A percentile compares a stretch with the other conserved stretches of the same genome.
These are phyloP conservation scores for Marasmius tenuissimus DNA, from an alignment of 1,284 basidiomycete genomes.

Conservation along the genomic window DNA sequence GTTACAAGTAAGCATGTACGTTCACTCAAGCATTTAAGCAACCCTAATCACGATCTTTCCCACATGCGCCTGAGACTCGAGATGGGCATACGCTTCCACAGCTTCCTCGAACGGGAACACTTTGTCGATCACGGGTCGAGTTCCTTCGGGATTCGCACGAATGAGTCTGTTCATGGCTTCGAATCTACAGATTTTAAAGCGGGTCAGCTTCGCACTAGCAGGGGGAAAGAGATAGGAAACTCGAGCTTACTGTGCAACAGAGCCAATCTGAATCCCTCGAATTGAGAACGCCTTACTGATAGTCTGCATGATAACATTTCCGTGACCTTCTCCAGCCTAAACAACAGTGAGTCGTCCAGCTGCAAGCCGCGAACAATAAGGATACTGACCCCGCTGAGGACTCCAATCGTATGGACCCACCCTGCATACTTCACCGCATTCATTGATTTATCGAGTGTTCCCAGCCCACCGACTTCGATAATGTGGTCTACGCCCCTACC, in stretches of 20 bases:
- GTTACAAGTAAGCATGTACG: too few relatives aligned
- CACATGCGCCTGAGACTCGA: conserved; percentile 36
- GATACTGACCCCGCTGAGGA: conserved; percentile 13
- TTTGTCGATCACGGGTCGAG: conserved; percentile 41
- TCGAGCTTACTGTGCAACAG: conserved; percentile 17
- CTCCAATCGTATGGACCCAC: conserved; percentile 22
- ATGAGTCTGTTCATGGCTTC: conserved; percentile 42
- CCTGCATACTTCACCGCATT: conserved; percentile 27
- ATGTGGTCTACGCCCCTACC: conserved; percentile 21
- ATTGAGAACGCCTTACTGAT: conserved; percentile 11
- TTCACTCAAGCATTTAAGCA: neutral
- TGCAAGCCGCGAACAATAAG: neutral
- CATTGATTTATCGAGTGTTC: conserved; percentile 30
- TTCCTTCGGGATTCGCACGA: conserved; percentile 22
- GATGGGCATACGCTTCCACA: conserved; percentile 38
- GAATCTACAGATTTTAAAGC: conserved; percentile 31
- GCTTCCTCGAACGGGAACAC: conserved; percentile 42
- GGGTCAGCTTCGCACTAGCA: neutral
- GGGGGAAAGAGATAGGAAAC: neutral
- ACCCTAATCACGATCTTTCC: conserved; percentile 43
- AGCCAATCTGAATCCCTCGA: conserved; percentile 23
- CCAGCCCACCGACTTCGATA: conserved; percentile 37
- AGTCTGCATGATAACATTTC: conserved; percentile 4
- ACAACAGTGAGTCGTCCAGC: neutral
- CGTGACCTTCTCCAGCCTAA: neutral